These are phyloP conservation scores for Aspergillus coremiiformis DNA, from an alignment of 495 filamentous ascomycete species.

Conservation along the genomic window DNA sequence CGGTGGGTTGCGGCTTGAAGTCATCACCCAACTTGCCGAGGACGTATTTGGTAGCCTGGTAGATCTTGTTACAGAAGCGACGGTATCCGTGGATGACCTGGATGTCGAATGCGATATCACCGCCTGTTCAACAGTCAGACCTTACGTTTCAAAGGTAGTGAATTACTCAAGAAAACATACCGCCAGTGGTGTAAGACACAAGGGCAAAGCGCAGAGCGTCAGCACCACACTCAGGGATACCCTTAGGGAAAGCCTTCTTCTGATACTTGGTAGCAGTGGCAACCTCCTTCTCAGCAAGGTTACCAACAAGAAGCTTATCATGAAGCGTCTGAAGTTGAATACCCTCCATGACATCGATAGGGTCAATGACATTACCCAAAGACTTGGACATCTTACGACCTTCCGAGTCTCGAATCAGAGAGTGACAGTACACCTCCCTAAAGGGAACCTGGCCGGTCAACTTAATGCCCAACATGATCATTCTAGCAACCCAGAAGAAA, in stretches of 20 bases:
- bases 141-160: neutral
- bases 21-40: constrained; percentile 66
- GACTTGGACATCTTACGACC: constrained; percentile 84
- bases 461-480: constrained; percentile 77
- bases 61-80: constrained; percentile 88
- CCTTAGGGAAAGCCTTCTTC: constrained; percentile 68
- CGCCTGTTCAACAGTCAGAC: constrained; percentile 33
- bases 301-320: constrained; percentile 61
- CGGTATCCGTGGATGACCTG: constrained; percentile 79
- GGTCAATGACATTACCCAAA: constrained; percentile 76
- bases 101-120: constrained; percentile 79
- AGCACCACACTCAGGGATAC: constrained; percentile 81
- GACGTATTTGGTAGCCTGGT: constrained; percentile 82
- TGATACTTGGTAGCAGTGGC: constrained; percentile 67
- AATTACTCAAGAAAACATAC: constrained; percentile 29
- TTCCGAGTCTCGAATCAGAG: constrained; percentile 66
- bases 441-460: constrained; percentile 72
- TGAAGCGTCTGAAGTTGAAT: constrained; percentile 61
- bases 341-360: constrained; percentile 70
- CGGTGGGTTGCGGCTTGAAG: constrained; percentile 55
- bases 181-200: constrained; percentile 78
- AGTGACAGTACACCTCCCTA: constrained; percentile 72
- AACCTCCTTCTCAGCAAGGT: constrained; percentile 68
- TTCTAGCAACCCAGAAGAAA: constrained; percentile 78
- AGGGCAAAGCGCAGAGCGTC: constrained; percentile 80